Base-by-base conservation (phyloP, 768 basidiomycete species). In the Amanita polypyramis region DNA sequence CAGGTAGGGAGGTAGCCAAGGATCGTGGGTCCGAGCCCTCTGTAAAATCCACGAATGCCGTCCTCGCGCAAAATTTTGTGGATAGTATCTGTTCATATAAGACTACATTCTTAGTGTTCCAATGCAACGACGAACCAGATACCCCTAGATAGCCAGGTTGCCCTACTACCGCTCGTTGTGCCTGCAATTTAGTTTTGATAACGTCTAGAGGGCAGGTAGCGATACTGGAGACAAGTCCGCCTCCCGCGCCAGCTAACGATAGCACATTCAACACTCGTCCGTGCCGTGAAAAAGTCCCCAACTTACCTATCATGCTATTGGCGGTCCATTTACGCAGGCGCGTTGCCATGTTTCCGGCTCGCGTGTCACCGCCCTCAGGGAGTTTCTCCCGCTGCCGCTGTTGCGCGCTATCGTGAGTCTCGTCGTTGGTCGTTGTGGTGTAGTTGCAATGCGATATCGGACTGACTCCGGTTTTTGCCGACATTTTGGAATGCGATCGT, bases 181-280 rank as follows among this genome's bases (percentile, higher is more conserved):
- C 96, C 68, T 99, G 96, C 43, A 99, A 66, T 55, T 90, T 89
- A 3, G 96, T 99, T 74, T 98, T 99, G 66, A 99, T 75, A 48
- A 99, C 95, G 65, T 99, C 96, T 42, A 99, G 74, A 9, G 96
- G 96, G 65, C 96, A 99, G 5, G 95, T 98, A 49, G 90, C 88
- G 52, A 98, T 73, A 65, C 85, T 88, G 43, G 91, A 86, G 55
- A 92, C 83, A 52, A 99, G 73, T 50, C 96, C 96, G 46, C 95
- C 92, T 25, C 92, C 92, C 32, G 95, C 95, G 48, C 96, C 96
- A 61, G 96, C 91, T 89, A 57, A 42, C 21, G 35, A 41, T 29
- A n/a, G n/a, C n/a, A 33, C 51, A 37, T 35, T 43, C 34, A 49
- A 43, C 35, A 45, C 19, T 44, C 52, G 38, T 15, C 29, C 6